These are phyloP conservation scores for Boechera retrofracta DNA, from an alignment of 345 rosid species.

Conservation along the genomic window DNA sequence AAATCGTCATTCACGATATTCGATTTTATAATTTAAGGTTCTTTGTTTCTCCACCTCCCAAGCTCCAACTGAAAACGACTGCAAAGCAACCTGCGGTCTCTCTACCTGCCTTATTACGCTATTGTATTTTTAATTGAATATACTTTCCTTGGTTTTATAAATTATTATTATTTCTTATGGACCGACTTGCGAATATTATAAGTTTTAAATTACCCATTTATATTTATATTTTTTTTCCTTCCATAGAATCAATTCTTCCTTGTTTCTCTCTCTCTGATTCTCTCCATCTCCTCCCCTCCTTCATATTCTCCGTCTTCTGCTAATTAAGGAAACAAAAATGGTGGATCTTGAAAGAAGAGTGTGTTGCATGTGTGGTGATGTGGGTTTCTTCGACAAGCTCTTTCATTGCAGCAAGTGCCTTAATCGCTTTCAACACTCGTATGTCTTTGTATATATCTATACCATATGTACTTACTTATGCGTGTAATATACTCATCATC, in stretches of 20 bases:
- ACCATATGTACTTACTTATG: neutral
- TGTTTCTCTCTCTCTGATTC: conserved; percentile 28
- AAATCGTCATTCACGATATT: conserved; percentile 39
- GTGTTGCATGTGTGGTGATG: conserved; percentile 99
- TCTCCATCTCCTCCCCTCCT: conserved; percentile 18
- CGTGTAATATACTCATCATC: conserved; percentile 17
- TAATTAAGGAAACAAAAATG: conserved; percentile 49
- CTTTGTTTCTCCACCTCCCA: conserved; percentile 52
- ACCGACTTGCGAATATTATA: conserved; percentile 46
- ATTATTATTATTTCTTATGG: conserved; percentile 28
- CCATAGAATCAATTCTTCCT: conserved; percentile 38
- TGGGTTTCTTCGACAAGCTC: conserved; percentile 94
- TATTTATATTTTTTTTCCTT: conserved; percentile 12
- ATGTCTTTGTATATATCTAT: conserved; percentile 37
- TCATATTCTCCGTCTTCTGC: conserved; percentile 36
- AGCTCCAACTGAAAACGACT: conserved; percentile 75
- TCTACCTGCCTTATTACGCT: conserved; percentile 59
- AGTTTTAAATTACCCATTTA: conserved; percentile 23
- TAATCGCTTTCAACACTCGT: conserved; percentile 93
- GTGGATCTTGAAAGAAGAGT: conserved; percentile 78
- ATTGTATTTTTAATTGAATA: conserved; percentile 12
- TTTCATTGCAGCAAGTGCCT: conserved; percentile 92
- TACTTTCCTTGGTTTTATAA: conserved; percentile 27
- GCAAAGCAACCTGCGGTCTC: conserved; percentile 89
- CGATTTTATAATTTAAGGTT: conserved; percentile 59